Base-by-base conservation (phyloP, 768 basidiomycete species). In the Termitomyces sp. region DNA sequence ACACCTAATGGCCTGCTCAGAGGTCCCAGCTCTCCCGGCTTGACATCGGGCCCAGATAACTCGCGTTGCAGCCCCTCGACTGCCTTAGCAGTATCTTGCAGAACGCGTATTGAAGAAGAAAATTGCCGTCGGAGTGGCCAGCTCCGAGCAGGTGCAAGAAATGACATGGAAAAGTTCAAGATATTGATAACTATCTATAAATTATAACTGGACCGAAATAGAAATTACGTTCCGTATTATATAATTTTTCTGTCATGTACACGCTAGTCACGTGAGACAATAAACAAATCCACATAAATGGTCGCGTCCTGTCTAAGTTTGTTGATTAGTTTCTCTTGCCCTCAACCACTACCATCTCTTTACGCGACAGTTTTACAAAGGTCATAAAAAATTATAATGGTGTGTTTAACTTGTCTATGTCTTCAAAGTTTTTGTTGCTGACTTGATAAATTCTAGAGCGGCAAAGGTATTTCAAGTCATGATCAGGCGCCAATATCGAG, bases 1-100 rank as follows among this genome's bases (percentile, higher is more conserved):
- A 94, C 80, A n/a, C 94, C 94, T 10, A 95, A 74, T 9, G 94
- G 92, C 22, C 89, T 73, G 56, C 74, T 77, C 29, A 91, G 71
- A 26, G 73, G 70, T 39, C 68, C 69, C 31, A 80, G 57, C 5
- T 63, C 65, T 32, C 60, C 55, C 24, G 60, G 55, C 49, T 66
- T 67, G 5, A 58, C 61, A 24, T 61, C 58, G 3, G 66, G 51
- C 3, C 53, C 57, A 61, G 63, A 55, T 55, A 58, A 44, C 27
- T 65, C 61, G 59, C 57, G 43, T 32, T 63, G 43, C 5, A 57
- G 49, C 6, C 14, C 51, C 24, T 31, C 46, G 46, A 31, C 42
- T 42, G 24, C 46, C 18, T 24, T 59, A 32, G 5, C 42, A 37
- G 10, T 36, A 49, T 57, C 56, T n/a, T 61, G 34, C 13, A 55